These are phyloP conservation scores for Thalassiosira allenii DNA, from an alignment of 352 stramenopile genomes.

Conservation along the genomic window DNA sequence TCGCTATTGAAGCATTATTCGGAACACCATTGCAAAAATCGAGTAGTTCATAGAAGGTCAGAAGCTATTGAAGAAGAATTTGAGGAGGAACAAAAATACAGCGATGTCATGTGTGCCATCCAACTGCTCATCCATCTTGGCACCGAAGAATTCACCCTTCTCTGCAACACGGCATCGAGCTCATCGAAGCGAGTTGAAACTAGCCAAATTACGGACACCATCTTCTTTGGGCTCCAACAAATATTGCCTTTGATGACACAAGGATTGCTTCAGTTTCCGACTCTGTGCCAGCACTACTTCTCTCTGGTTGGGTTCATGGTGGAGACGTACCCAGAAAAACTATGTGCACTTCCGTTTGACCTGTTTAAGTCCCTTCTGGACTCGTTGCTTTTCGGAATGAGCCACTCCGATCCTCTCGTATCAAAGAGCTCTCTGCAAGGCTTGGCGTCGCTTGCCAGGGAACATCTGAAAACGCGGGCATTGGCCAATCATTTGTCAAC, in stretches of 20 bases:
- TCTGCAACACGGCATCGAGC: slow-evolving; percentile 42
- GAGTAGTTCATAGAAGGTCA: slow-evolving; percentile 59
- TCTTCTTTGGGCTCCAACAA: slow-evolving; percentile 86
- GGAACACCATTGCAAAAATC: slow-evolving; percentile 67
- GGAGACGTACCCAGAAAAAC: slow-evolving; percentile 83
- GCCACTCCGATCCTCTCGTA: slow-evolving; percentile 74
- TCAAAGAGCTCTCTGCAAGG: slow-evolving; percentile 78
- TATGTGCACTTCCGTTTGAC: slow-evolving; percentile 76
- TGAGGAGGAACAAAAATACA: slow-evolving; percentile 85
- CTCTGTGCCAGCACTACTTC: slow-evolving; percentile 81
- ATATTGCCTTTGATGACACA: slow-evolving; percentile 83
- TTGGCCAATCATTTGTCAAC: slow-evolving; percentile 59
- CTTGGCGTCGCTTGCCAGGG: slow-evolving; percentile 68
- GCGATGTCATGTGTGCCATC: slow-evolving; percentile 83
- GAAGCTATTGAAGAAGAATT: slow-evolving; percentile 45
- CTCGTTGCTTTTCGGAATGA: slow-evolving; percentile 83
- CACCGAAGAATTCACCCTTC: slow-evolving; percentile 84
- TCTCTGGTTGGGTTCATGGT: slow-evolving; percentile 83
- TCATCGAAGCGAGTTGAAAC: slow-evolving; percentile 70
- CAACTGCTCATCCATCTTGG: slow-evolving; percentile 83
- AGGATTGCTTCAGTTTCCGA: slow-evolving; percentile 81
- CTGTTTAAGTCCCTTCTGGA: slow-evolving; percentile 82
- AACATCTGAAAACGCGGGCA: slow-evolving; percentile 61
- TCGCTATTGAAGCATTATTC: slow-evolving; percentile 81
- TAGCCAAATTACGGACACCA: slow-evolving; percentile 78